Evolutionary conservation across 805 yeast genomes (phyloP), one percentile per base, ranked within the genome.

Genomic region (Schizosaccharomyces cryophilus): DNA sequence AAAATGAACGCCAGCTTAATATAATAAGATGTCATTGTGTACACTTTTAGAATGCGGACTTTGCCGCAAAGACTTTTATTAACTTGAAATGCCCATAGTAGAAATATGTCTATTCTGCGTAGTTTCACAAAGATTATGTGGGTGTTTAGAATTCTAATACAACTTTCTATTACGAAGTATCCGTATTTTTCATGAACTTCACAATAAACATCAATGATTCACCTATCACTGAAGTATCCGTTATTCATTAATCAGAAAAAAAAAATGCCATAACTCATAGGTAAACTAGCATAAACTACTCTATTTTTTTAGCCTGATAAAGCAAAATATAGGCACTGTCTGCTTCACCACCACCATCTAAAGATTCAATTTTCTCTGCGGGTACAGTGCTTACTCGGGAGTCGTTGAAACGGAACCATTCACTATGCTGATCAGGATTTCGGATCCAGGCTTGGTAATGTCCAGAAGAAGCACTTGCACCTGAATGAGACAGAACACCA

Each of bases 301-400:
- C 77, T 65, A 84, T 73, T 21, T 90, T 95, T 65, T 84, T 79
- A 5, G 87, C 94, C 69, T 83, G 84, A 75, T 93, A 93, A 61
- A 93, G 73, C 66, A 90, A 77, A 62, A 93, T 83, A 71, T 93
- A 78, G 1, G 98, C 99, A 67, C 93, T 82, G 72, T 93, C 99
- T 66, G 95, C 62, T 74, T 94, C 98, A 62, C 97, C 96, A 62
- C 99, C 99, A 55, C 98, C 99, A 4, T 96, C 85, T 65, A 93
- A 77, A 62, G 78, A 72, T 70, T 88, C 95, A 63, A 93, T 81
- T 69, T 80, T 87, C 60, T 88, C 93, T 68, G 81, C 84, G 64
- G 77, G 80, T n/a, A 89, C 88, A 54, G 77, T 73, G 6, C 80
- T 74, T 19, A 93, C 95, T 69, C 84, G 84, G 72, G 89, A 95